phyloP scores from a whole-genome alignment of 2,329 filamentous ascomycete species.

The Neofusicoccum laricinum region DNA sequence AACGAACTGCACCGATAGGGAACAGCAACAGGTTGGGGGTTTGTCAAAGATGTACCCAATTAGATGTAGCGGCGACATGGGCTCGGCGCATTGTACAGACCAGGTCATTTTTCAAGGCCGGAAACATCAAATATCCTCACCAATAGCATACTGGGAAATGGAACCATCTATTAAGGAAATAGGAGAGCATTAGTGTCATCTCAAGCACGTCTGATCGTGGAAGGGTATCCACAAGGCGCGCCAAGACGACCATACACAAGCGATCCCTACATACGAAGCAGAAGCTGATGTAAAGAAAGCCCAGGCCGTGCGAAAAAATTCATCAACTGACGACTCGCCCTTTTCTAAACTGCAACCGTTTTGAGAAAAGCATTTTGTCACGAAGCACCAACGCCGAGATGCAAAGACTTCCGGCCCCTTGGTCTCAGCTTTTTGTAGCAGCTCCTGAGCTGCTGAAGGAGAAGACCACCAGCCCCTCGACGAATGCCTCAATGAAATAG shows the following conservation, averaged over 20 bases:
- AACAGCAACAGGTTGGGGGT: too few species aligned
- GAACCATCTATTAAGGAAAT: slow-evolving; percentile 31
- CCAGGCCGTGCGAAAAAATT: slow-evolving; percentile 26
- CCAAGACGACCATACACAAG: slow-evolving; percentile 34
- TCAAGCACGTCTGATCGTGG: slow-evolving; percentile 34
- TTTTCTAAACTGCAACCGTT: slow-evolving; percentile 36
- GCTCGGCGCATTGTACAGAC: too few species aligned
- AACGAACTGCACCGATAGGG: too few species aligned
- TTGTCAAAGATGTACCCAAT: too few species aligned
- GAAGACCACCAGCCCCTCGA: slow-evolving; percentile 15
- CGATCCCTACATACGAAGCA: slow-evolving; percentile 27
- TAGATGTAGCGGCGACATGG: too few species aligned
- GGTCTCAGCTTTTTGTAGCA: slow-evolving; percentile 27
- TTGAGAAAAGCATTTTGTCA: slow-evolving; percentile 38
- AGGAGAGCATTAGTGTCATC: slow-evolving; percentile 39
- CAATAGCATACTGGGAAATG: not conserved
- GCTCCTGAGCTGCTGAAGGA: slow-evolving; percentile 12
- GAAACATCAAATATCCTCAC: not conserved
- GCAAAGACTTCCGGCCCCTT: slow-evolving; percentile 30
- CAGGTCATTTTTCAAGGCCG: too few species aligned
- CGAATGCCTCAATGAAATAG: slow-evolving; percentile 25
- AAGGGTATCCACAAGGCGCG: slow-evolving; percentile 26
- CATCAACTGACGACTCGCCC: slow-evolving; percentile 17
- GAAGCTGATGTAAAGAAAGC: slow-evolving; percentile 32
- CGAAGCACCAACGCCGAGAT: slow-evolving; percentile 41